These are phyloP conservation scores for Cyclocybe aegerita DNA, from an alignment of 768 basidiomycete genomes.

Conservation along the genomic window DNA sequence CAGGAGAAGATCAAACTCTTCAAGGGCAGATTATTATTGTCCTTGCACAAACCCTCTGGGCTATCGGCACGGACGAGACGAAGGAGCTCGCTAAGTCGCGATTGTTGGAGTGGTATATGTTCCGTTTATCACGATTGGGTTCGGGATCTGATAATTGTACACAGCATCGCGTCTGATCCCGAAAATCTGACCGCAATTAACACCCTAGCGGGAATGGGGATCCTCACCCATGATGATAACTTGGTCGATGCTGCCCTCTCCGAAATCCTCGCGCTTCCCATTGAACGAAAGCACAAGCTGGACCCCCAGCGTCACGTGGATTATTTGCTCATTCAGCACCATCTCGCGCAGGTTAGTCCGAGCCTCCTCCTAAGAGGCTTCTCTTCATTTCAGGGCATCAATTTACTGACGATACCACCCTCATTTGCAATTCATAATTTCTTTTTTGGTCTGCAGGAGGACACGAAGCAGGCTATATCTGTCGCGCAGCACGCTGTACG, in stretches of 20 bases:
- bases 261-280: constrained; percentile 70
- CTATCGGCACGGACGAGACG: constrained; percentile 71
- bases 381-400: background rate
- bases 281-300: constrained; percentile 60
- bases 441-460: constrained; percentile 10
- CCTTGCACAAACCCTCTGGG: constrained; percentile 88
- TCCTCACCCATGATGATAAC: constrained; percentile 73
- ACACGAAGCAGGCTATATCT: constrained; percentile 42
- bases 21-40: constrained; percentile 72
- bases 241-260: constrained; percentile 85
- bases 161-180: constrained; percentile 74
- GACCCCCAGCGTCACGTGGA: constrained; percentile 73
- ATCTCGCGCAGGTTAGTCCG: constrained; percentile 62
- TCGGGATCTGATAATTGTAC: constrained; percentile 1
- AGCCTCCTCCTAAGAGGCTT: background rate
- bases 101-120: constrained; percentile 76
- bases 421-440: too few species aligned
- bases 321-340: constrained; percentile 69
- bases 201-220: constrained; percentile 86
- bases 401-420: too few species aligned
- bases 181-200: constrained; percentile 83
- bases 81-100: constrained; percentile 75
- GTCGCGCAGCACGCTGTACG: constrained; percentile 58
- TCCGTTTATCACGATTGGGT: background rate
- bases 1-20: constrained; percentile 45